Base-by-base conservation (phyloP, 495 filamentous ascomycete genomes). In the Hypoxylon intermedium region DNA sequence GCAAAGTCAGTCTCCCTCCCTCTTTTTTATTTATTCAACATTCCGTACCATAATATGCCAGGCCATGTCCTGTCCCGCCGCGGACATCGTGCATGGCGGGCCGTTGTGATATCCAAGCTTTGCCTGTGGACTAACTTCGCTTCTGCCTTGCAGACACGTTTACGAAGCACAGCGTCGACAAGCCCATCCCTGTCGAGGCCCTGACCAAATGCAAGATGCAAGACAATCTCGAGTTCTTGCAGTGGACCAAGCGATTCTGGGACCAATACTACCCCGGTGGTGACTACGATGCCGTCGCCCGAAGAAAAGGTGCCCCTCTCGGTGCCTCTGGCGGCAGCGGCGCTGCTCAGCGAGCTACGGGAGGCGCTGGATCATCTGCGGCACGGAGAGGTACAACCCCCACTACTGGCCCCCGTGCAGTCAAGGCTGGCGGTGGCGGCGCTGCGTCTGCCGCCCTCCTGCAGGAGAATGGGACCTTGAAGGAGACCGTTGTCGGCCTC, bases 151-250 rank as follows among this genome's bases (percentile, higher is more conserved):
- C 50, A 96, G 92, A 89, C 72, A 80, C 85, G 41, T 98, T 98
- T 72, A 83, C 89, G 30, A 86, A 87, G 64, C 93, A 98, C 77
- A 73, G 82, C 30, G 85, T 98, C 73, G 91, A 97, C 50, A 91
- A 90, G 65, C 86, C 87, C 19, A 85, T 98, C 58, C 92, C 92
- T 63, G 89, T 97, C 66, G 87, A 96, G 74, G 78, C 83, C 63
- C 87, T 98, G 52, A 83, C 92, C 61, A 98, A 97, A 76, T 98
- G 94, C 82, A 96, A 95, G 79, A 98, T 98, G 91, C 94, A 98
- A 78, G 94, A 98, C 73, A 98, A 98, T 79, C 91, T 98, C 58
- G 95, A 97, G 70, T 98, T 98, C 75, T 85, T 98, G 28, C 94
- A 98, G 79, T 98, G 91, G 90, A 87, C 84, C 48, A 98, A 98